Conservation (phyloP, 768 basidiomycete species). For the Amanita subjunquillea region DNA sequence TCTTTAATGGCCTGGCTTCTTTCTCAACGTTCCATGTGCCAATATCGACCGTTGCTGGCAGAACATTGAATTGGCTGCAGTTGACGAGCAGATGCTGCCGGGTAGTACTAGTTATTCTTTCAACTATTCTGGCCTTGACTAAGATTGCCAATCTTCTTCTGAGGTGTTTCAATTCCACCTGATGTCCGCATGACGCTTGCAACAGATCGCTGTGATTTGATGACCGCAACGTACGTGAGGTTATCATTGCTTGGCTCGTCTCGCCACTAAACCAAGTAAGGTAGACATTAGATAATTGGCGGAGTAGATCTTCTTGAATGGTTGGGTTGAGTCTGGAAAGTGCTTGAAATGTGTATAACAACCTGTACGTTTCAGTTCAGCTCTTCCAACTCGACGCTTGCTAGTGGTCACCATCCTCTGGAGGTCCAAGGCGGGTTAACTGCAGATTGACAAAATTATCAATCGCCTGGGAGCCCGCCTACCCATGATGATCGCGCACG, state of each 20-base stretch:
- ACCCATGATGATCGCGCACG: constrained; percentile 5
- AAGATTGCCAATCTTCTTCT: constrained; percentile 30
- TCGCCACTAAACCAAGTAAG: background rate
- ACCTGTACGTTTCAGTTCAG: constrained; percentile 20
- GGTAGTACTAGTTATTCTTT: constrained; percentile 14
- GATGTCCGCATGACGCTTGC: constrained; percentile 1
- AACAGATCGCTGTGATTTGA: constrained; percentile 17
- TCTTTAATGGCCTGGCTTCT: constrained; percentile 34
- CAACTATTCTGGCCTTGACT: constrained; percentile 18
- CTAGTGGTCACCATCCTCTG: constrained; percentile 33
- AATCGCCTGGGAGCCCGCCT: constrained; percentile 24
- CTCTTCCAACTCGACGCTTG: background rate
- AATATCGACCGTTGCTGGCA: constrained; percentile 38
- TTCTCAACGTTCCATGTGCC: constrained; percentile 37
- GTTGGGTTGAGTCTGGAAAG: constrained; percentile 12
- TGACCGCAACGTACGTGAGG: constrained; percentile 13
- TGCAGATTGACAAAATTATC: constrained; percentile 29
- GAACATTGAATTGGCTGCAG: constrained; percentile 14
- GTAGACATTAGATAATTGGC: constrained; percentile 11
- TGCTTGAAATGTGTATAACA: constrained; percentile 29
- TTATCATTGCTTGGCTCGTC: background rate
- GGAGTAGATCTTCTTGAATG: too few relatives aligned
- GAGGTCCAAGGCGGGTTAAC: constrained; percentile 23
- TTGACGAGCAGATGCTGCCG: constrained; percentile 26
- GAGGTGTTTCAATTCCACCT: constrained; percentile 10